Base-by-base conservation (phyloP, 2,329 filamentous ascomycete species). In the Xylariaceae sp. region DNA sequence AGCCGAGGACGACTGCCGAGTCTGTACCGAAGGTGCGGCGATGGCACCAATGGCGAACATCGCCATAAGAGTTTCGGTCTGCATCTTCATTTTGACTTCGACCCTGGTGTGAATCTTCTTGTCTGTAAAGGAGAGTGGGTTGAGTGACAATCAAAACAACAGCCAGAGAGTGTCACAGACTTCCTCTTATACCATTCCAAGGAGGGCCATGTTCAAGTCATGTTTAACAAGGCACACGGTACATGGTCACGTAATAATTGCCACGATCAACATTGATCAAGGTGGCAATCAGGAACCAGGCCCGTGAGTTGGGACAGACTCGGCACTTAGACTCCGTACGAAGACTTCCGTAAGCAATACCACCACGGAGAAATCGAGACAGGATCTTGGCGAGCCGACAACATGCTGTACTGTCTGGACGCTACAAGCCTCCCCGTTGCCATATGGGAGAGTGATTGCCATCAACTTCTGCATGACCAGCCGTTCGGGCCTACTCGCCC, bases 251-350 rank as follows among this genome's bases (percentile, higher is more conserved):
- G n/a, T 27, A 18, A 11, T 17, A 4, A 19, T 14, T 32, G 19
- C 40, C 32, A 18, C 15, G 31, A 12, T 35, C 46, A 22, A 19
- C 31, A 48, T 27, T 15, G 14, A 48, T 17, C 22, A 35, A 14
- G 19, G 39, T 58, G 45, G 60, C 49, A 65, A 66, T 63, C 58
- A 63, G 63, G 62, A 65, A 66, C 51, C 45, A 65, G 64, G 62
- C 57, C 63, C 64, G 62, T 56, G 36, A 57, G 35, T 40, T 39
- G 33, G 42, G 33, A 59, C 50, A 32, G 44, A 50, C 55, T 63
- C 64, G 62, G 62, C 55, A 62, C 53, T 54, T 57, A 50, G 55
- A 59, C 58, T 65, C 62, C 63, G 63, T 63, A 53, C 39, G 48
- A 48, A 50, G 51, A 53, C 44, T 60, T 48, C 48, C 53, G 49